These are phyloP conservation scores for Tinospora cordifolia DNA, from an alignment of 164 flowering plant species.

Conservation along the genomic window DNA sequence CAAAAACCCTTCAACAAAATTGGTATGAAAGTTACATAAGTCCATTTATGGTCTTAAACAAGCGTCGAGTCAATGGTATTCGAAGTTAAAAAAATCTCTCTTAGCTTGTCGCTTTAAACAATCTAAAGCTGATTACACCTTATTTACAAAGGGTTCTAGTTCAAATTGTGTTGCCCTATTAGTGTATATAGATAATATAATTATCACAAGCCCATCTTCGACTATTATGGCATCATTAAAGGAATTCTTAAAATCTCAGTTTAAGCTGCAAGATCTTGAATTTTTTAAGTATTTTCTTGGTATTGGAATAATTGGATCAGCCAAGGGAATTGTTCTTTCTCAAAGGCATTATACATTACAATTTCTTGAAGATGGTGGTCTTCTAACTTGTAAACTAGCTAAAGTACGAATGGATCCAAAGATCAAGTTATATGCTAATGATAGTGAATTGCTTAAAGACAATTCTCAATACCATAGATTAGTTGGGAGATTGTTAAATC, in stretches of 20 bases:
- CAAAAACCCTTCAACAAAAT: neutral
- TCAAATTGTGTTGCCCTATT: neutral
- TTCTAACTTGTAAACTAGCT: neutral
- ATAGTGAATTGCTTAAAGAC: neutral
- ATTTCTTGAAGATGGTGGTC: neutral
- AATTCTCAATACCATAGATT: neutral
- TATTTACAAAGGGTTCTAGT: neutral
- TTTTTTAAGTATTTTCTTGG: neutral
- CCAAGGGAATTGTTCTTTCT: neutral
- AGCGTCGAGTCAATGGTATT: constrained; percentile 7
- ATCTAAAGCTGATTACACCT: constrained; percentile 8
- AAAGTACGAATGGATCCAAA: constrained; percentile 3
- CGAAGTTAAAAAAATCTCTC: neutral
- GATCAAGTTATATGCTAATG: neutral
- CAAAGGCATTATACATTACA: constrained; percentile 4
- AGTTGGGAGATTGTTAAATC: neutral
- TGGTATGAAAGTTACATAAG: neutral
- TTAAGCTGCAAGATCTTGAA: neutral
- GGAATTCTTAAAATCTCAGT: neutral
- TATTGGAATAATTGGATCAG: neutral
- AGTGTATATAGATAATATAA: constrained; percentile 13
- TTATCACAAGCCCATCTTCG: neutral
- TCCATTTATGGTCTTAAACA: constrained; percentile 10
- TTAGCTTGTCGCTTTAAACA: neutral
- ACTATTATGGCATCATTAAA: neutral